Percentiles rank a stretch among this genome's conserved stretches.
These are phyloP conservation scores for Saturnispora dispora DNA, from an alignment of 805 yeast species.

Conservation along the genomic window DNA sequence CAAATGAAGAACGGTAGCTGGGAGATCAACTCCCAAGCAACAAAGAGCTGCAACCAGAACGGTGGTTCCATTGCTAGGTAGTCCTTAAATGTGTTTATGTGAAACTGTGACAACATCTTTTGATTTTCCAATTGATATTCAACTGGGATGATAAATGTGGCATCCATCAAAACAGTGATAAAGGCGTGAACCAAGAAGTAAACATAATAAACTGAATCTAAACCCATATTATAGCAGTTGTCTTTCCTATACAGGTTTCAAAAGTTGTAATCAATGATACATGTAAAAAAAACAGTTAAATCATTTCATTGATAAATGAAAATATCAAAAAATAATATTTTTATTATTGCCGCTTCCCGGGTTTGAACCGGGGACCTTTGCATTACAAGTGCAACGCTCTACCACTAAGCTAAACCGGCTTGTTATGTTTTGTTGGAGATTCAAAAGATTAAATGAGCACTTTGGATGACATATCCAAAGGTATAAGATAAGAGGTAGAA, in stretches of 20 bases:
- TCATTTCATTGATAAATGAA: too few species aligned
- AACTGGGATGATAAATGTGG: constrained; percentile 57
- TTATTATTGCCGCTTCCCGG: constrained; percentile 62
- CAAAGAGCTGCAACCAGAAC: constrained; percentile 66
- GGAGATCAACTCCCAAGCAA: constrained; percentile 57
- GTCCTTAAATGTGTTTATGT: constrained; percentile 60
- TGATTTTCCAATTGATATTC: constrained; percentile 41
- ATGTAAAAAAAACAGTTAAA: too few species aligned
- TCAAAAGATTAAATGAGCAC: too few species aligned
- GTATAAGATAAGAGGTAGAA: too few species aligned
- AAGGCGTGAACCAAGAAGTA: constrained; percentile 55
- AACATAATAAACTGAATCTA: constrained; percentile 21
- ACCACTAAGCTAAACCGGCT: constrained; percentile 98
- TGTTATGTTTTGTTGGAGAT: too few species aligned
- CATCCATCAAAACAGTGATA: constrained; percentile 67
- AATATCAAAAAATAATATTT: too few species aligned
- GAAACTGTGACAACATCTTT: constrained; percentile 42
- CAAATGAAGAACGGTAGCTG: constrained; percentile 73
- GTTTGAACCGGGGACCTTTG: constrained; percentile 93
- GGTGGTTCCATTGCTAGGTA: constrained; percentile 44
- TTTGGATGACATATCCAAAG: too few species aligned
- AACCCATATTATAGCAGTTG: constrained; percentile 4
- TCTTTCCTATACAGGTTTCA: too few species aligned
- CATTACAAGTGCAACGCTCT: constrained; percentile 99
- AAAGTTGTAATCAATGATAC: too few species aligned